Conservation (phyloP, 2,329 filamentous ascomycete species). For the Phaeomoniella chlamydospora region DNA sequence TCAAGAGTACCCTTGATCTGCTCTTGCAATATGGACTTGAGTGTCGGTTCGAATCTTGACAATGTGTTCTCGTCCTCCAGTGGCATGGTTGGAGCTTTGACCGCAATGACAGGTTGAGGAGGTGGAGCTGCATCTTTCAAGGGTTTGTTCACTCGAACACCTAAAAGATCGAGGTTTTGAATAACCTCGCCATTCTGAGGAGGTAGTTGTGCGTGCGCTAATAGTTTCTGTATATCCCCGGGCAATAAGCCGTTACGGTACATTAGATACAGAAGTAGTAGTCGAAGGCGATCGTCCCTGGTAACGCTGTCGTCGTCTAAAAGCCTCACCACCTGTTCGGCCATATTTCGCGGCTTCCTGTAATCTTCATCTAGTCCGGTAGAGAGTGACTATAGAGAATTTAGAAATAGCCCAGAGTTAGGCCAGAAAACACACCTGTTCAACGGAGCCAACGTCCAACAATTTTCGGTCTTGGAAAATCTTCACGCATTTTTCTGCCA, state of each 20-base stretch:
- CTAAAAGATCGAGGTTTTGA: constrained; percentile 63
- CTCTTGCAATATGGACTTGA: constrained; percentile 74
- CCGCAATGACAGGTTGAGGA: constrained; percentile 43
- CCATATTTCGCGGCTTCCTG: constrained; percentile 76
- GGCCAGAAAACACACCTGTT: constrained; percentile 43
- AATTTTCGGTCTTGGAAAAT: constrained; percentile 76
- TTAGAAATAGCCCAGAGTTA: constrained; percentile 2
- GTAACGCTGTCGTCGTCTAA: constrained; percentile 69
- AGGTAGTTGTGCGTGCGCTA: constrained; percentile 69
- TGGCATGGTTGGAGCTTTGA: constrained; percentile 3
- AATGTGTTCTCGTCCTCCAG: constrained; percentile 65
- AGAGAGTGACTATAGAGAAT: constrained; percentile 48
- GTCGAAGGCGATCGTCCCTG: constrained; percentile 61
- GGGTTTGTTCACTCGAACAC: constrained; percentile 54
- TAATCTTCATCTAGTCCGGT: constrained; percentile 89
- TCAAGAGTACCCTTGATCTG: constrained; percentile 55
- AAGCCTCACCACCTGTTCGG: constrained; percentile 73
- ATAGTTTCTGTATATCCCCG: constrained; percentile 71
- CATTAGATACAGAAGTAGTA: constrained; percentile 74
- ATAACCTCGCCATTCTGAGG: constrained; percentile 59
- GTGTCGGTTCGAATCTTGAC: constrained; percentile 69
- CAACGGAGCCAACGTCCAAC: constrained; percentile 70
- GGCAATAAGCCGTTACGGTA: constrained; percentile 73
- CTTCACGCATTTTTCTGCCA: constrained; percentile 97
- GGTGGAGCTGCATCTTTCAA: constrained; percentile 65